Conservation (phyloP, 441 rosid species). For the Dalechampia spathulata region DNA sequence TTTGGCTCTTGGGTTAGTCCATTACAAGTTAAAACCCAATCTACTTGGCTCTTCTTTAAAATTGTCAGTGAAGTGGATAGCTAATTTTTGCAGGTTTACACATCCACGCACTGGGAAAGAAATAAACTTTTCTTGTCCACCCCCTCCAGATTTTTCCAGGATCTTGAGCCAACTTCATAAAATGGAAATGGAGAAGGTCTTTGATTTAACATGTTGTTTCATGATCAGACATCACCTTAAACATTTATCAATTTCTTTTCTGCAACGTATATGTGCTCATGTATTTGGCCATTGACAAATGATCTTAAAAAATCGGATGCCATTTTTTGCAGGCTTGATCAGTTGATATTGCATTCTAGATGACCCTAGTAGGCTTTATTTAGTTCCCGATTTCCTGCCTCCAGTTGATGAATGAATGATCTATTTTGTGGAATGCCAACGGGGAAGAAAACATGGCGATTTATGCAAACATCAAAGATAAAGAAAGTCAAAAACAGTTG, state of each 20-base stretch:
- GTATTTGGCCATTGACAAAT: no score
- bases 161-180: conserved; percentile 48
- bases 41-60: conserved; percentile 1
- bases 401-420: no score
- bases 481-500: no score
- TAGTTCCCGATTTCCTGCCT: no score
- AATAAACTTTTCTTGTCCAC: conserved; percentile 60
- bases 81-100: conserved; percentile 40
- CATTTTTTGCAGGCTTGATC: no score
- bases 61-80: background rate
- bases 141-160: conserved; percentile 68
- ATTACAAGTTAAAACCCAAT: conserved; percentile 15
- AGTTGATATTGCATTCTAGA: no score
- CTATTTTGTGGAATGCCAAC: no score
- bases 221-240: background rate
- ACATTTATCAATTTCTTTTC: background rate
- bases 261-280: background rate
- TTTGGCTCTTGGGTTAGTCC: conserved; percentile 66
- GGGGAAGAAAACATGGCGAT: no score
- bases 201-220: background rate
- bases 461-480: no score
- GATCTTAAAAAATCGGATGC: no score
- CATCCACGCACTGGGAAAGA: conserved; percentile 68
- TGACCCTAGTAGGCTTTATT: no score
- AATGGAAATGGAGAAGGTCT: conserved; percentile 48